Percentiles rank a stretch among this genome's conserved stretches.
Evolutionary conservation across 1,139 yeast genomes (phyloP).

Genomic region (Saccharomyces uvarum): DNA sequence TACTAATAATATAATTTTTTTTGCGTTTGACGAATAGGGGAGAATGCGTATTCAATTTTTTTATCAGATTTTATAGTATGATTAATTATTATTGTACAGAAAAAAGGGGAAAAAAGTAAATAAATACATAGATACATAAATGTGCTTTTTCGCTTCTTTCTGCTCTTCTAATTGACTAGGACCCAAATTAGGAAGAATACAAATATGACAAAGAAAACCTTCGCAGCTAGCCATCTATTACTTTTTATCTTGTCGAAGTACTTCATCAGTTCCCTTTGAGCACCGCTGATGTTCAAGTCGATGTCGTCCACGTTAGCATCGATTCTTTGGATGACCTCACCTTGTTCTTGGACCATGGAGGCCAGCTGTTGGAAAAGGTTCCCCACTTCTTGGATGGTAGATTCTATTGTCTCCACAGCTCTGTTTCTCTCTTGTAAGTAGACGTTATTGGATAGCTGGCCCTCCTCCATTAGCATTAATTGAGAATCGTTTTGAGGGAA

Average conservation of each 20-base stretch:
- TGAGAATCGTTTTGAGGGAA: conserved; percentile 76
- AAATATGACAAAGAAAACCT: conserved; percentile 80
- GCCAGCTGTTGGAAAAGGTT: conserved; percentile 90
- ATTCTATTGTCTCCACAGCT: conserved; percentile 93
- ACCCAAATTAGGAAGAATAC: conserved; percentile 75
- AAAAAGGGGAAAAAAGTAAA: neutral
- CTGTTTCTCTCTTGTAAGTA: conserved; percentile 77
- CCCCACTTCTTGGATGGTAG: conserved; percentile 94
- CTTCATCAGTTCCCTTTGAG: conserved; percentile 86
- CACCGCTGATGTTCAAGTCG: conserved; percentile 79
- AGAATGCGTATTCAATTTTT: neutral
- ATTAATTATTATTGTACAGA: neutral
- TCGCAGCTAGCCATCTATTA: conserved; percentile 86
- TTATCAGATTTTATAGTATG: neutral
- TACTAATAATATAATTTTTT: conserved; percentile 2
- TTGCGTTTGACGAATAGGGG: conserved; percentile 1
- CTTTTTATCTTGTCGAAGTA: conserved; percentile 83
- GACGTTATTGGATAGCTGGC: conserved; percentile 33
- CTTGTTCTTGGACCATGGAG: conserved; percentile 96
- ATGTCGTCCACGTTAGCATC: conserved; percentile 95
- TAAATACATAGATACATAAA: neutral
- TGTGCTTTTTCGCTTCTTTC: neutral
- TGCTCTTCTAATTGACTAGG: conserved; percentile 46
- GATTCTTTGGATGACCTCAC: conserved; percentile 90
- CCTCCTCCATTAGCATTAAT: conserved; percentile 71